phyloP scores from a whole-genome alignment of 2,329 filamentous ascomycete species.

The Claviceps digitariae region DNA sequence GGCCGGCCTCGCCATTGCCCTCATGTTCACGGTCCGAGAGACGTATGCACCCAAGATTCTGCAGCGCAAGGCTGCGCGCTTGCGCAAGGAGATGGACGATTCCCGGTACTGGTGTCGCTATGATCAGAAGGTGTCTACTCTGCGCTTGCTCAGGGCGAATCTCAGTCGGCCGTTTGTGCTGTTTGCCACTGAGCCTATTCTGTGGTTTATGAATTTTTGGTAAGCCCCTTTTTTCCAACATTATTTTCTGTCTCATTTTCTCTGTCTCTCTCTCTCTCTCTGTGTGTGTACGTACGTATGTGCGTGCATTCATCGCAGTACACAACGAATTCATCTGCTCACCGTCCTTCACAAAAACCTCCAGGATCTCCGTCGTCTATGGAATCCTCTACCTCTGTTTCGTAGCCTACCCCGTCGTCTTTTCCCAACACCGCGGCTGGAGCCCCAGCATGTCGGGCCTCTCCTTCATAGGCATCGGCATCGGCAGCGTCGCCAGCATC shows the following conservation, averaged over 20 bases:
- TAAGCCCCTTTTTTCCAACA: conserved; percentile 24
- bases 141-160: conserved; percentile 57
- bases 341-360: neutral
- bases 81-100: conserved; percentile 57
- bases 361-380: conserved; percentile 68
- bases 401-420: conserved; percentile 80
- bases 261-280: neutral
- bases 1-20: conserved; percentile 43
- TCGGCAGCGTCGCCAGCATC: conserved; percentile 49
- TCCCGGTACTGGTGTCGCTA: conserved; percentile 68
- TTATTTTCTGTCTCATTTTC: neutral
- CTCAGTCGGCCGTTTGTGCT: conserved; percentile 66
- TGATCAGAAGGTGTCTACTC: conserved; percentile 55
- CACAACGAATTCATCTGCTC: neutral
- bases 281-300: neutral
- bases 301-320: too few relatives aligned
- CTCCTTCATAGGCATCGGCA: conserved; percentile 59
- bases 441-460: conserved; percentile 58
- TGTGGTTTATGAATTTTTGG: conserved; percentile 57
- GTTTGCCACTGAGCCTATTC: conserved; percentile 67
- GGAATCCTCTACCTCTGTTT: conserved; percentile 83
- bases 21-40: conserved; percentile 52
- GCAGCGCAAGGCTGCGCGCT: conserved; percentile 47
- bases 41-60: conserved; percentile 65
- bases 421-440: conserved; percentile 64